Evolutionary conservation across 805 yeast genomes (phyloP), one percentile per base, ranked within the genome.

Genomic region (Candida fluviatilis): DNA sequence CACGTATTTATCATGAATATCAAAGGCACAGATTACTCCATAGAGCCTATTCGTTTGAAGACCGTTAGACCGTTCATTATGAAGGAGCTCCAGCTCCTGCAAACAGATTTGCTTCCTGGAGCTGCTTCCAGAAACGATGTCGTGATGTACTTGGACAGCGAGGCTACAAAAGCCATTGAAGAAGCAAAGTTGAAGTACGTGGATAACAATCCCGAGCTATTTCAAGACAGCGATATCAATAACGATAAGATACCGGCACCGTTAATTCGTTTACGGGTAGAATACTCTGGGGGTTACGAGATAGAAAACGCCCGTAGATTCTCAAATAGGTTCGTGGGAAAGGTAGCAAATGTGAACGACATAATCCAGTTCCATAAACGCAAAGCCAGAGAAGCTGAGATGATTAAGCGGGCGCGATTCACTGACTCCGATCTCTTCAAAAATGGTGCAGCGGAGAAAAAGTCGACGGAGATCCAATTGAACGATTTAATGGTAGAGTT

Each of bases 291-390:
- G 1, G 95, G 90, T 4, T 91, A 76, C 52, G 96, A 89, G 48
- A 88, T 93, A 13, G 98, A 90, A 52, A 91, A 90, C 52, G 85
- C 95, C 0, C 69, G 95, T 37, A 65, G 96, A 45, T 87, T 93
- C 46, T 87, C 96, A 12, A 88, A 90, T 52, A 67, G 87, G 51
- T 93, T 91, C 67, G 95, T 85, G 4, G 96, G 96, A 0, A 71
- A 71, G 44, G 93, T 91, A 2, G 99, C 98, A 3, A 93, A 93
- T 57, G 78, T 82, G n/a, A 82, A 86, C 51, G 95, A 89, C 50
- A 86, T 90, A 6, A 76, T 91, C 2, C 80, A 78, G 34, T 84
- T 84, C 55, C 76, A 77, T 52, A 74, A 77, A 53, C 76, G 72
- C 46, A 67, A 69, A 52, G 57, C 68, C 33, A 39, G 47, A 19